Evolutionary conservation across 2,329 filamentous ascomycete genomes (phyloP).

Genomic region (Diaporthe velutina): DNA sequence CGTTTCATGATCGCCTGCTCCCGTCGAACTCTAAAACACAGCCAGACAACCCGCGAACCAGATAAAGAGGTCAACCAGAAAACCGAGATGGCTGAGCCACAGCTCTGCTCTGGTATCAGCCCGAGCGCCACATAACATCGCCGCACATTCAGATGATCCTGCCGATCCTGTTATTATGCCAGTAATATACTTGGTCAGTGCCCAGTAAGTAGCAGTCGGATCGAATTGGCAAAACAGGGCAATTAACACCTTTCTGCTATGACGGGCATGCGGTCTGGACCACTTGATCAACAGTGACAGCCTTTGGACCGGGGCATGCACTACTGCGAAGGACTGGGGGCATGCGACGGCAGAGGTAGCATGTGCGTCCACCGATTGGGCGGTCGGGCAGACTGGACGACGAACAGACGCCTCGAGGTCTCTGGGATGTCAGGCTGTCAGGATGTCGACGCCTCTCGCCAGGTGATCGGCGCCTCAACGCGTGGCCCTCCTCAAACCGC

Average conservation of each 20-base stretch:
- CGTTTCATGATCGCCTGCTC: conserved; percentile 27
- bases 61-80: not conserved
- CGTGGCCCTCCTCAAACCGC: conserved; percentile 24
- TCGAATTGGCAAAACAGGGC: conserved; percentile 15
- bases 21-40: conserved; percentile 16
- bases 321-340: conserved; percentile 4
- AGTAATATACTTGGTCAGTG: not conserved
- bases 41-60: not conserved
- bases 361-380: conserved; percentile 7
- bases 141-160: not conserved
- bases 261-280: conserved; percentile 25
- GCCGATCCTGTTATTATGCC: conserved; percentile 17
- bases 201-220: conserved; percentile 6
- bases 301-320: not conserved
- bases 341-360: conserved; percentile 7
- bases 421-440: not conserved
- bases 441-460: not conserved
- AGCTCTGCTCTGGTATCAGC: not conserved
- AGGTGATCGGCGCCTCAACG: conserved; percentile 11
- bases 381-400: not conserved
- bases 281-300: conserved; percentile 16
- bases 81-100: conserved; percentile 6
- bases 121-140: not conserved
- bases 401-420: conserved; percentile 1
- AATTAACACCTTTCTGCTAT: not conserved